Base-by-base conservation (phyloP, 179 eudicot genomes). In the Spinacia oleracea region DNA sequence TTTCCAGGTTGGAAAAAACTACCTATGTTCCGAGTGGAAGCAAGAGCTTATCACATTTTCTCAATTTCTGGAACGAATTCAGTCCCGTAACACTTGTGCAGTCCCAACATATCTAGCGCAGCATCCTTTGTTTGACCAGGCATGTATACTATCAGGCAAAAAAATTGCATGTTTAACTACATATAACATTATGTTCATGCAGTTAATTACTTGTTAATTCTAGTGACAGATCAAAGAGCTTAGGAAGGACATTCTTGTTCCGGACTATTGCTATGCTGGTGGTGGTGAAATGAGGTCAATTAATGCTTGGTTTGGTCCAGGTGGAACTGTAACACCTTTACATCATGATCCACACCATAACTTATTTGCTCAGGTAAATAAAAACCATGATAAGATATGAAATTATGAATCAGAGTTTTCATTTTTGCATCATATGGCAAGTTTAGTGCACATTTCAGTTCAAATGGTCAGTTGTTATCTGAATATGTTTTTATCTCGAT, bases 261-360 rank as follows among this genome's bases (percentile, higher is more conserved):
- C 99, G 34, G 99, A 96, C 87, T 93, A 96, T 83, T 90, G 97
- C 83, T 93, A 84, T 88, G 90, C 88, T 80, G 99, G 97, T 53
- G 97, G 93, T 5, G 98, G 98, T 62, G 97, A 96, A 81, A 81
- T 96, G 73, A 85, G 93, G 84, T 81, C 99, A 11, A 76, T 96
- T 48, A 93, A 96, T 86, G 97, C 98, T 78, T 96, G 99, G 99
- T 93, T 96, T 72, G 99, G 99, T 85, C 99, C 99, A 78, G 89
- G 94, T 82, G 93, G 96, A 70, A 93, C 98, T 4, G 98, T 93
- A 45, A 96, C 99, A 23, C 99, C 98, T 21, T 83, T 96, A 89
- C 97, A 93, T 85, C 92, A 93, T 74, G 99, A 96, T 87, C 99
- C 99, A 16, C 98, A 96, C 83, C 98, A 96, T 82, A 96, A 96